phyloP scores from a whole-genome alignment of 1,284 basidiomycete species.

The Ceratobasidium sp. region DNA sequence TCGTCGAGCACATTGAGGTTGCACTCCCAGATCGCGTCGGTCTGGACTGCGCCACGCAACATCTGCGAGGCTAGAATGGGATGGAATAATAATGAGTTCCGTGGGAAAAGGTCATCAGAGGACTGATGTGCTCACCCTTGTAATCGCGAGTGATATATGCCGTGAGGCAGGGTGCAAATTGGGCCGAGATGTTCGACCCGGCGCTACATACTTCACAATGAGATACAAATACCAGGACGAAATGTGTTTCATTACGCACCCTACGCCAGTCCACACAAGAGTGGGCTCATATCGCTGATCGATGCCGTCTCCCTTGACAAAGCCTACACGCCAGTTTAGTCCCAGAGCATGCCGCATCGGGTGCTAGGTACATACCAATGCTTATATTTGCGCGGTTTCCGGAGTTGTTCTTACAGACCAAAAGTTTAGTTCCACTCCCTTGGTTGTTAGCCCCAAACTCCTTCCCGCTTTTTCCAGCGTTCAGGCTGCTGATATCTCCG shows the following conservation, averaged over 20 bases:
- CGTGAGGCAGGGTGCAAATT: conserved; percentile 23
- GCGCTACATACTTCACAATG: conserved; percentile 1
- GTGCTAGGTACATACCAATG: neutral
- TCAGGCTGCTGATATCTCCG: conserved; percentile 6
- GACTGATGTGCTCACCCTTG: conserved; percentile 13
- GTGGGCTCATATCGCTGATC: conserved; percentile 17
- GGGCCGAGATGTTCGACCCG: conserved; percentile 23
- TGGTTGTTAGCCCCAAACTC: neutral
- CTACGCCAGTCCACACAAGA: conserved; percentile 22
- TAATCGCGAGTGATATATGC: conserved; percentile 34
- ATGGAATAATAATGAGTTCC: too few species aligned
- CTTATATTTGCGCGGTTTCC: conserved; percentile 7
- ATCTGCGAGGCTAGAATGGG: conserved; percentile 34
- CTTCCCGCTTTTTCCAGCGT: neutral
- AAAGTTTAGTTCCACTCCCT: neutral
- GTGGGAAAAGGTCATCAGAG: neutral
- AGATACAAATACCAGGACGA: neutral
- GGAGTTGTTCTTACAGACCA: conserved; percentile 23
- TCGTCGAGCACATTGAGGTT: conserved; percentile 31
- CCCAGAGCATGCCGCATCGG: too few species aligned
- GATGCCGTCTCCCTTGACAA: conserved; percentile 35
- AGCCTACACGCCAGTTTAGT: neutral
- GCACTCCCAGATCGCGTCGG: conserved; percentile 16
- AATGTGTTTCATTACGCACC: neutral
- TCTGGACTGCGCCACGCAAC: conserved; percentile 19